Percentiles rank a stretch among this genome's conserved stretches.
These are phyloP conservation scores for Penicillium sp. DNA, from an alignment of 2,329 filamentous ascomycete genomes.

Conservation along the genomic window DNA sequence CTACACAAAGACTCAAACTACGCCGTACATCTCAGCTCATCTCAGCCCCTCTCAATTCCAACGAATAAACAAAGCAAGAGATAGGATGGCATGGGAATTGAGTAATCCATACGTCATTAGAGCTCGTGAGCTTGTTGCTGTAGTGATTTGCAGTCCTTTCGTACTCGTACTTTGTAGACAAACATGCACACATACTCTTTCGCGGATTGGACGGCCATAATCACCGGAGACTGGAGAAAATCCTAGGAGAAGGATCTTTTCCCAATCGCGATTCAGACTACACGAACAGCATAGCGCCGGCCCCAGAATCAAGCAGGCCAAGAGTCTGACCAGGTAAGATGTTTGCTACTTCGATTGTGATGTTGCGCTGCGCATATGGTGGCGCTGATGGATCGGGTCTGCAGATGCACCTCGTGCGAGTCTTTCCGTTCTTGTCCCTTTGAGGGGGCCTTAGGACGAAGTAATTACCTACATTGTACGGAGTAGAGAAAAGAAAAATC, in stretches of 20 bases:
- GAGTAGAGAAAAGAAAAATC: not conserved
- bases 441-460: not conserved
- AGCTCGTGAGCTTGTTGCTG: no score
- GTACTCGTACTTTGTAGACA: no score
- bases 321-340: not conserved
- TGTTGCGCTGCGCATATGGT: not conserved
- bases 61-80: not conserved
- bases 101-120: not conserved
- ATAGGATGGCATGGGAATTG: no score
- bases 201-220: not conserved
- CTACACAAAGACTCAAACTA: not conserved
- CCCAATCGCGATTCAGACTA: not conserved
- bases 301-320: not conserved
- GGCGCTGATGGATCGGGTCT: constrained; percentile 3
- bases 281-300: not conserved
- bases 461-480: not conserved
- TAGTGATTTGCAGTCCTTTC: no score
- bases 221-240: not conserved
- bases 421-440: not conserved
- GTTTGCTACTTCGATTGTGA: not conserved
- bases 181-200: not conserved
- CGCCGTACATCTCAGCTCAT: not conserved
- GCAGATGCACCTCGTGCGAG: constrained; percentile 5
- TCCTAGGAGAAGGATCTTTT: not conserved
- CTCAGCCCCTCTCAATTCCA: not conserved